Percentiles rank a stretch among this genome's conserved stretches.
phyloP scores from a whole-genome alignment of 441 rosid genomes.

The Isatis lusitanica region DNA sequence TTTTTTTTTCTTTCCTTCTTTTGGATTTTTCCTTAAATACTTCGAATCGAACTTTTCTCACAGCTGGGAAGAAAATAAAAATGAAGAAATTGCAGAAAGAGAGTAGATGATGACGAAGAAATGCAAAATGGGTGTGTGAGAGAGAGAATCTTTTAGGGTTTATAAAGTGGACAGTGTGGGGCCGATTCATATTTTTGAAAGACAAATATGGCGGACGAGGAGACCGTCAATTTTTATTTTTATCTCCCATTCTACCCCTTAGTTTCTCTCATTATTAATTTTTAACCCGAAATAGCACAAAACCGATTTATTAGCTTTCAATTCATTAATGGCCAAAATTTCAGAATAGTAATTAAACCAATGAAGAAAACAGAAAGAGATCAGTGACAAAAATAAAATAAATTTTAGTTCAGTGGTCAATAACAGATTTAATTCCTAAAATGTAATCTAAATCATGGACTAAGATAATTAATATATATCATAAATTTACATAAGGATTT shows the following conservation, averaged over 20 bases:
- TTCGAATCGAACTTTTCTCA: neutral
- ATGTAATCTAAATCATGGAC: neutral
- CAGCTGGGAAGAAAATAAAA: neutral
- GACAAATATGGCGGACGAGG: slow-evolving; percentile 37
- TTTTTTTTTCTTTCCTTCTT: neutral
- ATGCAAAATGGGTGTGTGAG: slow-evolving; percentile 13
- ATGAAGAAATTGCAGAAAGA: slow-evolving; percentile 3
- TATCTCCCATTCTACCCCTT: slow-evolving; percentile 27
- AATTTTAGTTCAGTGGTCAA: neutral
- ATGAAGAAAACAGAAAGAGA: neutral
- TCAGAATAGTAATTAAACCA: neutral
- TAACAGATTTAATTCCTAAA: neutral
- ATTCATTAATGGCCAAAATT: neutral
- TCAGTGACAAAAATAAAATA: neutral
- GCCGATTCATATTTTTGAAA: slow-evolving; percentile 25
- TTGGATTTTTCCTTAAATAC: neutral
- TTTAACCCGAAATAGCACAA: neutral
- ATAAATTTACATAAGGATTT: neutral
- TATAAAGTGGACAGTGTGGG: slow-evolving; percentile 44
- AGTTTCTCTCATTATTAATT: slow-evolving; percentile 4
- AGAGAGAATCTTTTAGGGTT: slow-evolving; percentile 34
- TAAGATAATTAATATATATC: neutral
- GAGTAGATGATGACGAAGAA: slow-evolving; percentile 29
- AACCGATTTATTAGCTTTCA: neutral
- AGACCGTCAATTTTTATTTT: slow-evolving; percentile 24